These are phyloP conservation scores for Epithele typhae DNA, from an alignment of 768 basidiomycete genomes.

Conservation along the genomic window DNA sequence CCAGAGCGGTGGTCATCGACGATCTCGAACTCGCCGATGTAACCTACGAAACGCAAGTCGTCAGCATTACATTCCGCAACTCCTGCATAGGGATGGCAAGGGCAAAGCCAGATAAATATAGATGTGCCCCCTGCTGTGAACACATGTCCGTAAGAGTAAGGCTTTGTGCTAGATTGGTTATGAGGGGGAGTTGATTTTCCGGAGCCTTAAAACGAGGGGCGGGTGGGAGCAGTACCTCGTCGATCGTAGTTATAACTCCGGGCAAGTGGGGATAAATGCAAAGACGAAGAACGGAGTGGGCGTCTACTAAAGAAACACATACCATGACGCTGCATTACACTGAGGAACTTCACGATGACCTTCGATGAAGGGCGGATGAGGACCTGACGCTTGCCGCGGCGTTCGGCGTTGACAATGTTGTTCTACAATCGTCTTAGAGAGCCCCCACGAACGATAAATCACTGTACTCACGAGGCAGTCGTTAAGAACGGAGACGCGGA, in stretches of 20 bases:
- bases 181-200: slow-evolving; percentile 54
- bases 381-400: slow-evolving; percentile 98
- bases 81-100: too few relatives aligned
- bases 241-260: slow-evolving; percentile 88
- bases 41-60: slow-evolving; percentile 47
- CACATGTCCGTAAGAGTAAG: slow-evolving; percentile 32
- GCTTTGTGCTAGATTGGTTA: slow-evolving; percentile 60
- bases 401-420: slow-evolving; percentile 99
- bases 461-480: slow-evolving; percentile 46
- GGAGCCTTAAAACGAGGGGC: slow-evolving; percentile 82
- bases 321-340: slow-evolving; percentile 99
- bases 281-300: background rate
- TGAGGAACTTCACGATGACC: slow-evolving; percentile 96
- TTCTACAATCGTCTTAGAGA: slow-evolving; percentile 45
- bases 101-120: slow-evolving; percentile 3
- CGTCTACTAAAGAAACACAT: background rate
- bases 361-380: slow-evolving; percentile 96
- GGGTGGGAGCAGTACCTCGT: slow-evolving; percentile 56
- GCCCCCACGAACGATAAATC: slow-evolving; percentile 1
- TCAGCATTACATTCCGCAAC: background rate
- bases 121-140: slow-evolving; percentile 57
- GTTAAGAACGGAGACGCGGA: slow-evolving; percentile 85
- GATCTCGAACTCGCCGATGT: slow-evolving; percentile 98
- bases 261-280: slow-evolving; percentile 18
- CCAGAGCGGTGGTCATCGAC: slow-evolving; percentile 98